Evolutionary conservation across 139 green algal genomes (phyloP).

Genomic region (Deuterostichococcus epilithicus): DNA sequence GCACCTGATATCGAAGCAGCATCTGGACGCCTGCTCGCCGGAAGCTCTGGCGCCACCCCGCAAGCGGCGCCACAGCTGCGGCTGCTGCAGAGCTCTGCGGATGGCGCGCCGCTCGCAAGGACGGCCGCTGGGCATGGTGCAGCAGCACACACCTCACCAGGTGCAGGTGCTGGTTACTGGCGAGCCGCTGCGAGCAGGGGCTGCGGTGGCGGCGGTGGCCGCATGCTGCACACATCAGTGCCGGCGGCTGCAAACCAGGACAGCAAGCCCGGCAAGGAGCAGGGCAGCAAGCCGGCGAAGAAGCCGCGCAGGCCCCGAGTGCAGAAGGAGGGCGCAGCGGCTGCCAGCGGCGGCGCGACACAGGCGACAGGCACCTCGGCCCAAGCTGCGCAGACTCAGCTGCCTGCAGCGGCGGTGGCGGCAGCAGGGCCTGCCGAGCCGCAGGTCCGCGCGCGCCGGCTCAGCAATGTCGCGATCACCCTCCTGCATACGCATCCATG

Average conservation of each 20-base stretch:
- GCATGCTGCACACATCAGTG: not conserved
- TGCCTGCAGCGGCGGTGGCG: too few species aligned
- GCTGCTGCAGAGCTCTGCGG: too few species aligned
- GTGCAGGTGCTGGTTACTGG: not conserved
- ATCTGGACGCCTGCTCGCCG: not conserved
- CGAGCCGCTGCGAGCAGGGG: too few species aligned
- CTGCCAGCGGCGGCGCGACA: too few species aligned
- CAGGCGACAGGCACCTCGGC: not conserved
- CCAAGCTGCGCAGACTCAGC: not conserved
- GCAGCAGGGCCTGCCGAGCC: too few species aligned
- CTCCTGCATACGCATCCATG: too few species aligned
- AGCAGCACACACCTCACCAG: not conserved
- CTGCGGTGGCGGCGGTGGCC: not conserved
- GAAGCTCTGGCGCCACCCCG: too few species aligned
- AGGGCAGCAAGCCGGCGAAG: not conserved
- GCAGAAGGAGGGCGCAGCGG: not conserved
- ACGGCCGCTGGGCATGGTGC: too few species aligned
- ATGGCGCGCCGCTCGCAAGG: not conserved
- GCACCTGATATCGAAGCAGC: too few species aligned
- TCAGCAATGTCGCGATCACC: too few species aligned
- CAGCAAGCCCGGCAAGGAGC: not conserved
- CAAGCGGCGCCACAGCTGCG: not conserved
- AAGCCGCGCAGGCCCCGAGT: not conserved
- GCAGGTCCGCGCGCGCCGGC: too few species aligned
- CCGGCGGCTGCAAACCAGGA: not conserved